A percentile compares a stretch with the other conserved stretches of the same genome.
Evolutionary conservation across 78 protist genomes (phyloP).

Genomic region (Chrysochromulina tobinii): DNA sequence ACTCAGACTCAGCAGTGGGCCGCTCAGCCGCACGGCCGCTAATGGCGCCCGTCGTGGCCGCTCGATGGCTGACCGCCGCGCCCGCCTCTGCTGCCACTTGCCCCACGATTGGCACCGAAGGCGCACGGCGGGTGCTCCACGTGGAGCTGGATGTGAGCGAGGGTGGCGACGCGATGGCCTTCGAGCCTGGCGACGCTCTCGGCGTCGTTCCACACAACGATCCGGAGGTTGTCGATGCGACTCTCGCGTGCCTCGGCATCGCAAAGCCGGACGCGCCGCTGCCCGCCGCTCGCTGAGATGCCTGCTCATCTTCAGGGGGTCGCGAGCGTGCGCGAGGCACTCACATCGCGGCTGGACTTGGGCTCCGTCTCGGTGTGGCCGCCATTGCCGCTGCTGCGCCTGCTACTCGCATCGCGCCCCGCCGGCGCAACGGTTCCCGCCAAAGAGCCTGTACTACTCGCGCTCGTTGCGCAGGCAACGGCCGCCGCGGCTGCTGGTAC

Average conservation of each 20-base stretch:
- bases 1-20: too few species aligned
- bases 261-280: neutral
- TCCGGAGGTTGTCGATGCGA: neutral
- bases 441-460: neutral
- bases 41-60: neutral
- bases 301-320: too few species aligned
- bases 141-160: neutral
- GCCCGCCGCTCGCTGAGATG: too few species aligned
- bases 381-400: neutral
- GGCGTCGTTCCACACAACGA: neutral
- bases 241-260: neutral
- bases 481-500: too few species aligned
- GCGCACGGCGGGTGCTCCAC: neutral
- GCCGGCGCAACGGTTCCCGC: neutral
- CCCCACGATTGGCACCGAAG: neutral
- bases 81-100: neutral
- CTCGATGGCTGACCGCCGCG: neutral
- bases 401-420: neutral
- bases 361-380: neutral
- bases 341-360: neutral
- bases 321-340: neutral
- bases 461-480: neutral
- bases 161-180: neutral
- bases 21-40: too few species aligned
- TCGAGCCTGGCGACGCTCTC: slow-evolving; percentile 2